phyloP scores from a whole-genome alignment of 2,329 filamentous ascomycete species.

The Sodiomyces alkalinus region DNA sequence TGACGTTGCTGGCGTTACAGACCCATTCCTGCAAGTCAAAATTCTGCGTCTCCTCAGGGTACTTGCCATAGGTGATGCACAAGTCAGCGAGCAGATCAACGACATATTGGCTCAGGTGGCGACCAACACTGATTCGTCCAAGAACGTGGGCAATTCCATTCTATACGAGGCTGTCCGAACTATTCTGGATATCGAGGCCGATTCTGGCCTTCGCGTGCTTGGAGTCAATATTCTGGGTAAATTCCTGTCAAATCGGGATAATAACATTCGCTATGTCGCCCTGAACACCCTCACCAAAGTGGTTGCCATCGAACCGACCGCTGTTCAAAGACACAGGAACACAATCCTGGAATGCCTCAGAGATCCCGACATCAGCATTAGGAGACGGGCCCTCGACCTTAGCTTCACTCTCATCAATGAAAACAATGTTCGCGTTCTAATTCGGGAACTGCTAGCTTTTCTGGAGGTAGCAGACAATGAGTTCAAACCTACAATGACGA shows the following conservation, averaged over 20 bases:
- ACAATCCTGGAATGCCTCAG: conserved; percentile 92
- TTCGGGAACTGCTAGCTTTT: conserved; percentile 86
- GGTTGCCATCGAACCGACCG: conserved; percentile 93
- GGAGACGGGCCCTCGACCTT: conserved; percentile 84
- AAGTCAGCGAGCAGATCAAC: conserved; percentile 94
- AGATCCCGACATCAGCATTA: conserved; percentile 96
- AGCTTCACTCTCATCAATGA: conserved; percentile 98
- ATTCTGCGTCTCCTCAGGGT: conserved; percentile 77
- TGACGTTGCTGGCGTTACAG: conserved; percentile 94
- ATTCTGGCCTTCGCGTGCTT: conserved; percentile 82
- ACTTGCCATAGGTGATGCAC: conserved; percentile 68
- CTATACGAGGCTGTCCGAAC: conserved; percentile 94
- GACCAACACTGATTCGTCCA: conserved; percentile 93
- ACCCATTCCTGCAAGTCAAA: conserved; percentile 96
- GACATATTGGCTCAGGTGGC: conserved; percentile 95
- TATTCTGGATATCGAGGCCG: conserved; percentile 94
- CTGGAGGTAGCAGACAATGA: conserved; percentile 94
- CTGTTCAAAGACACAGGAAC: conserved; percentile 91
- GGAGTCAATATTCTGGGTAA: conserved; percentile 98
- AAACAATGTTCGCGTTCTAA: conserved; percentile 82
- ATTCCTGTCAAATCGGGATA: conserved; percentile 95
- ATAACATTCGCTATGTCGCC: conserved; percentile 97
- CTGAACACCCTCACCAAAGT: conserved; percentile 97
- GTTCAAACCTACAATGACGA: conserved; percentile 97
- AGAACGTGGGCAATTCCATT: conserved; percentile 97